Evolutionary conservation across 2,329 filamentous ascomycete species (phyloP).

Genomic region (Sporothrix globosa): DNA sequence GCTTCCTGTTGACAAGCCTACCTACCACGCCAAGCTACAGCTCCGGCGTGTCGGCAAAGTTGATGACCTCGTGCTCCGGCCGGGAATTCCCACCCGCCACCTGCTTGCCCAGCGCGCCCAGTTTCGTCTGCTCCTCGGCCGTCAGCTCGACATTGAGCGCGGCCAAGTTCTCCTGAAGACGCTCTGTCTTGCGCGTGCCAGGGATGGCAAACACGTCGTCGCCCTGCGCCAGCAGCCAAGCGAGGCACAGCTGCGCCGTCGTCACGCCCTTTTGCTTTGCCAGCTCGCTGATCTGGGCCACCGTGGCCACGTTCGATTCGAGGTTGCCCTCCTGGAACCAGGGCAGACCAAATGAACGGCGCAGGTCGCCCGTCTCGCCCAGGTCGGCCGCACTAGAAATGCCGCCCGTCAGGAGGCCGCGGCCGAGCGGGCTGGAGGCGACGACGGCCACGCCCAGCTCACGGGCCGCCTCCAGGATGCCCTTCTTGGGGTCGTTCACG

Average conservation of each 20-base stretch:
- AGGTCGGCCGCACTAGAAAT: not conserved
- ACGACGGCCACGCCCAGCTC: conserved; percentile 52
- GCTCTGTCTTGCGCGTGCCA: not conserved
- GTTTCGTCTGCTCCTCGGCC: not conserved
- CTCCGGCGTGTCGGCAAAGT: conserved; percentile 7
- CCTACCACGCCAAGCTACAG: not conserved
- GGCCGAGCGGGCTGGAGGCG: conserved; percentile 48
- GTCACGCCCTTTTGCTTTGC: conserved; percentile 5
- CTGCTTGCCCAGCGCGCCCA: conserved; percentile 9
- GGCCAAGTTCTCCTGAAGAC: not conserved
- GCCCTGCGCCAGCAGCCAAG: conserved; percentile 5
- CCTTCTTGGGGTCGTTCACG: conserved; percentile 38
- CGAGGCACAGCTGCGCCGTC: conserved; percentile 2
- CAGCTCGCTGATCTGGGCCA: conserved; percentile 15
- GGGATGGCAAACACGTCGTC: conserved; percentile 15
- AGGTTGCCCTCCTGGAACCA: conserved; percentile 30
- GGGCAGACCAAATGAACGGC: conserved; percentile 15
- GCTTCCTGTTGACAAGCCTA: not conserved
- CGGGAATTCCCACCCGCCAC: not conserved
- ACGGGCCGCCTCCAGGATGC: conserved; percentile 49
- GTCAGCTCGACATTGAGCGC: not conserved
- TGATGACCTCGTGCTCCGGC: not conserved
- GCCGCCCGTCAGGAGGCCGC: conserved; percentile 49
- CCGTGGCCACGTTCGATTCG: conserved; percentile 24
- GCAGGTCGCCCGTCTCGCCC: not conserved